Percentiles rank a stretch among this genome's conserved stretches.
Evolutionary conservation across 768 basidiomycete species (phyloP).

Genomic region (Naematelia encephala): DNA sequence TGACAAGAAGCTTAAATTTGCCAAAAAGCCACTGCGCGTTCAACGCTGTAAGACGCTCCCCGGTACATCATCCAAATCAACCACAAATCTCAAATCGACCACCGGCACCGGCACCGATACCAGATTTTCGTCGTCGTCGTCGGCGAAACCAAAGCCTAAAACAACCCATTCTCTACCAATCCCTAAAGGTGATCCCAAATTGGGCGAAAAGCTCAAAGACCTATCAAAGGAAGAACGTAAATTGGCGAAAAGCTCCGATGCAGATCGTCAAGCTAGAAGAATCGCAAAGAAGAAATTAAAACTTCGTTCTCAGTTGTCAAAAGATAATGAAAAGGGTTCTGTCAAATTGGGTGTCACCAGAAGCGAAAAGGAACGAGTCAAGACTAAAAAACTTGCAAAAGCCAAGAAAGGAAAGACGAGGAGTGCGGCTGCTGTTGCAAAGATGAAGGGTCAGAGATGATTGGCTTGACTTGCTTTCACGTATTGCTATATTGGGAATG

Average conservation of each 20-base stretch:
- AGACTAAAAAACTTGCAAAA: conserved; percentile 30
- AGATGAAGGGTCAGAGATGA: conserved; percentile 42
- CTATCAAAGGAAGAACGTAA: conserved; percentile 85
- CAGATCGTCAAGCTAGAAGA: conserved; percentile 75
- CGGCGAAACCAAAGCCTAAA: conserved; percentile 13
- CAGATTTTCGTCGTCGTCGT: conserved; percentile 16
- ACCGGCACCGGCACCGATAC: conserved; percentile 19
- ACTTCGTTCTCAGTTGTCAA: conserved; percentile 8
- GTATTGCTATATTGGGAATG: too few species aligned
- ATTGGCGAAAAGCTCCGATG: conserved; percentile 70
- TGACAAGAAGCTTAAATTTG: conserved; percentile 74
- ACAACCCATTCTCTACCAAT: conserved; percentile 39
- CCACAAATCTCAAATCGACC: conserved; percentile 31
- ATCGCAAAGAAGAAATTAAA: conserved; percentile 77
- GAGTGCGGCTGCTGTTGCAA: conserved; percentile 42
- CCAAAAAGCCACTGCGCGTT: conserved; percentile 85
- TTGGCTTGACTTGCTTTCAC: too few species aligned
- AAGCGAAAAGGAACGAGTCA: conserved; percentile 31
- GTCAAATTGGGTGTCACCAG: conserved; percentile 45
- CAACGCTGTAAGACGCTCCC: conserved; percentile 78
- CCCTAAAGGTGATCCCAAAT: conserved; percentile 75
- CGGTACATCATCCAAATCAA: conserved; percentile 43
- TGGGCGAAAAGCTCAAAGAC: conserved; percentile 72
- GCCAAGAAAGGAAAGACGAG: conserved; percentile 51
- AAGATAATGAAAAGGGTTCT: conserved; percentile 41